These are phyloP conservation scores for Xylogone sp. DNA, from an alignment of 2,329 filamentous ascomycete species.

Conservation along the genomic window DNA sequence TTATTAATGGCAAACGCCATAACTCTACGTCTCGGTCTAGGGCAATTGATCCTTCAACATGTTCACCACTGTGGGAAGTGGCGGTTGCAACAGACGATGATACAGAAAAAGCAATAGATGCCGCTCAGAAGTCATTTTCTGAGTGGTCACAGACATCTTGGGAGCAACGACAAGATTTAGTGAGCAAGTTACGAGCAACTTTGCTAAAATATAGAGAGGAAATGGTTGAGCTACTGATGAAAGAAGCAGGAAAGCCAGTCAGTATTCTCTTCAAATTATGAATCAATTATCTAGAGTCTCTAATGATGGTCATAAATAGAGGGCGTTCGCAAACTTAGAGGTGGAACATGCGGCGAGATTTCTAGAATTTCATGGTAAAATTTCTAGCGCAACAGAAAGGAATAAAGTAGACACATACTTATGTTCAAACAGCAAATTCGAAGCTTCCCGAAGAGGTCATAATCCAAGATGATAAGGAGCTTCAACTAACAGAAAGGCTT, in stretches of 20 bases:
- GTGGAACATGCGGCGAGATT: too few species aligned
- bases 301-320: too few species aligned
- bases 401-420: neutral
- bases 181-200: slow-evolving; percentile 24
- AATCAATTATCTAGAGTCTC: neutral
- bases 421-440: slow-evolving; percentile 1
- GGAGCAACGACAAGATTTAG: slow-evolving; percentile 37
- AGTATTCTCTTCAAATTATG: slow-evolving; percentile 1
- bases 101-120: slow-evolving; percentile 41
- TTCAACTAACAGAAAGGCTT: slow-evolving; percentile 40
- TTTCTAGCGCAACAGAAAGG: neutral
- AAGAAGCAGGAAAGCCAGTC: slow-evolving; percentile 46
- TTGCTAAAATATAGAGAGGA: slow-evolving; percentile 30
- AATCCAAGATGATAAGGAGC: slow-evolving; percentile 11
- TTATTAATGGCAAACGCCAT: slow-evolving; percentile 3
- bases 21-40: neutral
- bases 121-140: slow-evolving; percentile 39
- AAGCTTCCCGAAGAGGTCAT: slow-evolving; percentile 8
- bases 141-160: slow-evolving; percentile 40
- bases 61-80: slow-evolving; percentile 16
- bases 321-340: too few species aligned
- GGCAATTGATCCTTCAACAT: slow-evolving; percentile 3
- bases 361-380: slow-evolving; percentile 9
- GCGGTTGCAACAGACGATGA: slow-evolving; percentile 37
- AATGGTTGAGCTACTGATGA: slow-evolving; percentile 38